A percentile compares a stretch with the other conserved stretches of the same genome.
These are phyloP conservation scores for Guadua angustifolia DNA, from an alignment of 176 grass and related monocot species.

Conservation along the genomic window DNA sequence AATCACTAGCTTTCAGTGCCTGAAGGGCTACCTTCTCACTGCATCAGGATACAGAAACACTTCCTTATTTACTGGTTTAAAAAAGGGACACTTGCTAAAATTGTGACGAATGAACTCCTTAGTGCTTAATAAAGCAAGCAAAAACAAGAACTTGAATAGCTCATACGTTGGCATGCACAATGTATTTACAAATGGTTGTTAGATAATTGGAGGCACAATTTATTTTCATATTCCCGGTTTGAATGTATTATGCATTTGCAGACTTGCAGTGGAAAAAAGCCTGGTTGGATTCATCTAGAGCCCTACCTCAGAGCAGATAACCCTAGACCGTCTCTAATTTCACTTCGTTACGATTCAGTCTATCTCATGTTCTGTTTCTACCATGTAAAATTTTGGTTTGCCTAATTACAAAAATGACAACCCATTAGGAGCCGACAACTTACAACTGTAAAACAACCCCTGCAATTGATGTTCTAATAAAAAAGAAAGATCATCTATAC, in stretches of 20 bases:
- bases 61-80: slow-evolving; percentile 9
- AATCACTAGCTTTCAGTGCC: slow-evolving; percentile 94
- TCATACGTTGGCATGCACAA: slow-evolving; percentile 19
- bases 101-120: neutral
- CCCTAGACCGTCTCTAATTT: neutral
- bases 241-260: neutral
- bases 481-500: neutral
- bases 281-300: neutral
- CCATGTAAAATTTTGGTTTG: neutral
- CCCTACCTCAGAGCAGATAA: neutral
- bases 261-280: neutral
- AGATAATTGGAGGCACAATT: neutral
- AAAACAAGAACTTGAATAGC: neutral
- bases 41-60: slow-evolving; percentile 26
- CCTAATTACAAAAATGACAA: neutral
- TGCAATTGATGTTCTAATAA: neutral
- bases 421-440: neutral
- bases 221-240: slow-evolving; percentile 11
- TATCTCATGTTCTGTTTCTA: neutral
- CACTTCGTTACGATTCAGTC: neutral
- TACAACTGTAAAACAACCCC: neutral
- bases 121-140: slow-evolving; percentile 10
- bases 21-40: slow-evolving; percentile 98
- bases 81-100: neutral
- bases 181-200: neutral